Base-by-base conservation (phyloP, 108 stramenopile genomes). In the Thalassiosira profunda region DNA sequence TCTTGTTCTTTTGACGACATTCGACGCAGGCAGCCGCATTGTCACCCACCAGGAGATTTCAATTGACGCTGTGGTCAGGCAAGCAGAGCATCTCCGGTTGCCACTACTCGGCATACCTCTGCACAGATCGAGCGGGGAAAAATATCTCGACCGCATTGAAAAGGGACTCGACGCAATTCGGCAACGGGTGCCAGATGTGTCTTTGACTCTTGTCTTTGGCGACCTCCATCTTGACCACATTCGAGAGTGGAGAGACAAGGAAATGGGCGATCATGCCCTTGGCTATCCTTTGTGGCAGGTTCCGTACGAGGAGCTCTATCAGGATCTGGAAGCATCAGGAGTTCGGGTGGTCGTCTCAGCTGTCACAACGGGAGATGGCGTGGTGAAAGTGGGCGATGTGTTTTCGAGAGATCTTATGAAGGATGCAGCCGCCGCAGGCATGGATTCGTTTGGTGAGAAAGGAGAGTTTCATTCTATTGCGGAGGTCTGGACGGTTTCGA, bases 181-280 rank as follows among this genome's bases (percentile, higher is more conserved):
- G 42, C 23, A 58, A 28, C 45, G 58, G 25, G 38, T 61, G 29
- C 36, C 65, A 23, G 43, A 64, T 31, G 45, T 57, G 2, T 63
- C 86, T 29, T 25, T 59, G 24, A 23, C 85, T 18, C 59, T 96
- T 26, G 90, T 81, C 7, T 96, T 96, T 80, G 97, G 97, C 12
- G 97, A 97, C 79, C 81, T 97, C 36, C 95, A 97, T 76, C 76
- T 97, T n/a, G 86, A 91, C 21, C 92, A 95, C 33, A 86, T 97
- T 20, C 83, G 88, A 6, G 65, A 66, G 11, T 97, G 97, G 97
- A 79, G 97, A 37, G 85, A 90, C 9, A 66, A 72, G 9, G 58
- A 70, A 29, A 42, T 95, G 2, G 34, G 58, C 18, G 25, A 85
- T 7, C 84, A 71, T 63, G 12, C 68, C 21, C 46, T 88, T 34